A percentile compares a stretch with the other conserved stretches of the same genome.
Evolutionary conservation across 805 yeast species (phyloP).

Genomic region (Hanseniaspora valbyensis): DNA sequence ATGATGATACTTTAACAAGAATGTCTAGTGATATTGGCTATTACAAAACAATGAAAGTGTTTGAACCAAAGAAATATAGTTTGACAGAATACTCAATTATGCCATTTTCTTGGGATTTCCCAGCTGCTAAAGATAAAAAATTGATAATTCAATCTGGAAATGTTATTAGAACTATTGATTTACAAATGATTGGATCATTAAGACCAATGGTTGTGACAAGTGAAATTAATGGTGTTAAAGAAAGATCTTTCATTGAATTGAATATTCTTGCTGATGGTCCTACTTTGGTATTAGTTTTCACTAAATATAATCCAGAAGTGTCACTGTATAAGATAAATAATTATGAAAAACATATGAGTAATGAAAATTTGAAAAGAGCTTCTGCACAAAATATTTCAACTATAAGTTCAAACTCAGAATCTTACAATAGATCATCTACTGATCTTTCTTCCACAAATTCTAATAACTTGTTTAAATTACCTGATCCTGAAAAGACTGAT

Average conservation of each 20-base stretch:
- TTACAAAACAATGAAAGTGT: conserved; percentile 23
- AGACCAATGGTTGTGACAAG: conserved; percentile 60
- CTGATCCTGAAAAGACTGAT: conserved; percentile 6
- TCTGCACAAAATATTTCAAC: too few species aligned
- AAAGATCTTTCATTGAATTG: conserved; percentile 53
- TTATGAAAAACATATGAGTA: background rate
- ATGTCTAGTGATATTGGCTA: conserved; percentile 29
- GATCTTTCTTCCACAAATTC: background rate
- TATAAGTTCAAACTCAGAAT: too few species aligned
- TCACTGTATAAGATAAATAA: conserved; percentile 53
- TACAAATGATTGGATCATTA: conserved; percentile 87
- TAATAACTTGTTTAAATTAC: background rate
- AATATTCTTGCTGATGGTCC: conserved; percentile 96
- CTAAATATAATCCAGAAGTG: conserved; percentile 66
- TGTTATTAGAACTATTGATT: conserved; percentile 63
- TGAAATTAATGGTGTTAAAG: conserved; percentile 28
- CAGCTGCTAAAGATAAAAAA: conserved; percentile 79
- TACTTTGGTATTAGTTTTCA: conserved; percentile 72
- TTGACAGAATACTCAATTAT: conserved; percentile 85
- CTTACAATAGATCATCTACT: background rate
- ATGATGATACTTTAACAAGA: conserved; percentile 41
- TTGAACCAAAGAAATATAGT: conserved; percentile 67
- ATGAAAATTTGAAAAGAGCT: too few species aligned
- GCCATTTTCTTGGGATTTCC: conserved; percentile 98
- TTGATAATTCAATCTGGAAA: conserved; percentile 61